Evolutionary conservation across 805 yeast genomes (phyloP).

Genomic region (Candida oleophila): DNA sequence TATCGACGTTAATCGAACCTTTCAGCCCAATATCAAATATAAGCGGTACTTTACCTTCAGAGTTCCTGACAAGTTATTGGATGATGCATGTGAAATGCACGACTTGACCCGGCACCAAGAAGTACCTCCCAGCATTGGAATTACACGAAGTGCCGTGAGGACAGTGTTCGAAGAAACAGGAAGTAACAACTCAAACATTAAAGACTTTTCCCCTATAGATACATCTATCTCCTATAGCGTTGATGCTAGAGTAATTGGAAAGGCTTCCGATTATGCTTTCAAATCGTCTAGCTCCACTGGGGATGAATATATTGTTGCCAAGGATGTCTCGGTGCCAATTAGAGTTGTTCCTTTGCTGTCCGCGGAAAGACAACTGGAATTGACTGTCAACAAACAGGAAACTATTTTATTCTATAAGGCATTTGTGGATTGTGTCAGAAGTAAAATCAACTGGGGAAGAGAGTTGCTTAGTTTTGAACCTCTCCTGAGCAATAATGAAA

Average conservation of each 20-base stretch:
- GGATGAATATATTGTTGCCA: constrained; percentile 39
- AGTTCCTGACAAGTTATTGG: constrained; percentile 40
- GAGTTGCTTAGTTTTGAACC: constrained; percentile 11
- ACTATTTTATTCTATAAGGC: constrained; percentile 31
- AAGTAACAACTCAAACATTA: constrained; percentile 9
- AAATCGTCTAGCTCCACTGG: not conserved
- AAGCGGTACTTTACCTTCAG: constrained; percentile 42
- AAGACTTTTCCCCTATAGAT: constrained; percentile 37
- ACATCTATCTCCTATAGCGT: constrained; percentile 35
- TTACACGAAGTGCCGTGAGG: constrained; percentile 19
- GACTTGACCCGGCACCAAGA: constrained; percentile 32
- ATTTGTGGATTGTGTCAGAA: constrained; percentile 28
- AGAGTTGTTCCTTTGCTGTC: constrained; percentile 33
- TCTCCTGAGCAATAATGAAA: constrained; percentile 1
- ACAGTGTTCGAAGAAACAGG: constrained; percentile 3
- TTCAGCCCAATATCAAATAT: constrained; percentile 38
- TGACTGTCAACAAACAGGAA: constrained; percentile 16
- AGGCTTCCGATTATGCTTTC: constrained; percentile 31
- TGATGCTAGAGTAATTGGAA: constrained; percentile 41
- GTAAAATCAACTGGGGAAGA: constrained; percentile 24
- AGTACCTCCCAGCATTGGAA: constrained; percentile 38
- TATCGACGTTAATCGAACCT: constrained; percentile 34
- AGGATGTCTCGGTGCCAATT: constrained; percentile 30
- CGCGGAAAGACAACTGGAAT: constrained; percentile 18
- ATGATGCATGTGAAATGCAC: constrained; percentile 38